Conservation (phyloP, 441 rosid genomes). For the Pelargonium exstipulatum region DNA sequence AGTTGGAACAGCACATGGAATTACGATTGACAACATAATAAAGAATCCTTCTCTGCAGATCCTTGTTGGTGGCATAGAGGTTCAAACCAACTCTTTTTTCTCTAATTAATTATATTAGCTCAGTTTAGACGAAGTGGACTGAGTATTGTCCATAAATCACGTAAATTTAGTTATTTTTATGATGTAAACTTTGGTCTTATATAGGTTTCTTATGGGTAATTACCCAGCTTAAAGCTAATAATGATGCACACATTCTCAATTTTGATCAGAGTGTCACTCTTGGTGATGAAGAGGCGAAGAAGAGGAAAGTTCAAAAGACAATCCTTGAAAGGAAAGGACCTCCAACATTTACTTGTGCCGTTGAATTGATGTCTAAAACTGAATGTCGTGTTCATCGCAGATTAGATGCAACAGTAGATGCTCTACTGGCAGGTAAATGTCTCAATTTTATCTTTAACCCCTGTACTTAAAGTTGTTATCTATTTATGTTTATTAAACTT, state of each 20-base stretch:
- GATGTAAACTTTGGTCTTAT: neutral
- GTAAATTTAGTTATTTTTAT: neutral
- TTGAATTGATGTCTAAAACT: slow-evolving; percentile 76
- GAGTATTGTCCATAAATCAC: slow-evolving; percentile 6
- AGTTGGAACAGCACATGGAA: slow-evolving; percentile 94
- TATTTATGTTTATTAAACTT: neutral
- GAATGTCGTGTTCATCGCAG: slow-evolving; percentile 79
- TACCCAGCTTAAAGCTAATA: neutral
- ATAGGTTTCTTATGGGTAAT: neutral
- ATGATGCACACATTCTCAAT: slow-evolving; percentile 9
- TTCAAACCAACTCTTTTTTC: slow-evolving; percentile 21
- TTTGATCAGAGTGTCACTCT: slow-evolving; percentile 81
- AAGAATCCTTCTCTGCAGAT: slow-evolving; percentile 87
- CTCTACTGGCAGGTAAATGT: slow-evolving; percentile 65
- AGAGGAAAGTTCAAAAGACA: slow-evolving; percentile 90
- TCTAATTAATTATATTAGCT: slow-evolving; percentile 10
- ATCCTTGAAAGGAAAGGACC: slow-evolving; percentile 95
- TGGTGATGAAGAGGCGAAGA: slow-evolving; percentile 88
- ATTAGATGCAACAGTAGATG: slow-evolving; percentile 83
- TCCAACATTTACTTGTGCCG: slow-evolving; percentile 77
- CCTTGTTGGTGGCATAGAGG: slow-evolving; percentile 94
- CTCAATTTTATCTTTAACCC: slow-evolving; percentile 7
- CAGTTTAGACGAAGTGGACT: neutral
- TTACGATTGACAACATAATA: slow-evolving; percentile 76
- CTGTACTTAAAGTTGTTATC: neutral